Conservation (phyloP, 768 basidiomycete genomes). For the Tulasnella sp. region DNA sequence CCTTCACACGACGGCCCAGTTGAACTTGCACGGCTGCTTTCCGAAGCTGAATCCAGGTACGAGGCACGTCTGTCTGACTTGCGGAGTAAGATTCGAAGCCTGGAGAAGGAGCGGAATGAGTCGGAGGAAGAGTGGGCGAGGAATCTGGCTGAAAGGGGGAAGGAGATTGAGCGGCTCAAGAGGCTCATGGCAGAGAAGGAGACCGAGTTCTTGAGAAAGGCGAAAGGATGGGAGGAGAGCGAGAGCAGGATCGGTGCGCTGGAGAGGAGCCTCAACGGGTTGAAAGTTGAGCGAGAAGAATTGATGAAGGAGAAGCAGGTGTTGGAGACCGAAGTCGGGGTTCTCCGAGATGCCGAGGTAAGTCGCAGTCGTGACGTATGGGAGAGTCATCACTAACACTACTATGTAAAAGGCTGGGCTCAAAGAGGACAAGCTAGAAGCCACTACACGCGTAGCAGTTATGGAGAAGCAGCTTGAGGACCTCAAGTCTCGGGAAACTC, state of each 20-base stretch:
- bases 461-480: constrained; percentile 78
- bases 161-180: constrained; percentile 76
- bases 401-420: constrained; percentile 47
- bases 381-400: not conserved
- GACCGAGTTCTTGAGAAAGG: constrained; percentile 61
- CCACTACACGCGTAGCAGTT: constrained; percentile 52
- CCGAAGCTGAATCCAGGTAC: constrained; percentile 73
- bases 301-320: constrained; percentile 56
- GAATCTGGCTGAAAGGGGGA: constrained; percentile 76
- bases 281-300: constrained; percentile 44
- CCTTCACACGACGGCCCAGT: constrained; percentile 51
- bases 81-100: constrained; percentile 58
- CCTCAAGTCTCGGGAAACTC: constrained; percentile 63
- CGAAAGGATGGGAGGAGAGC: constrained; percentile 50
- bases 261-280: constrained; percentile 52
- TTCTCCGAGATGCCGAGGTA: constrained; percentile 67
- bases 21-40: constrained; percentile 72
- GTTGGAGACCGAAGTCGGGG: constrained; percentile 54
- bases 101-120: constrained; percentile 85
- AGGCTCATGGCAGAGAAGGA: constrained; percentile 60
- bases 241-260: constrained; percentile 60
- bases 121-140: constrained; percentile 87
- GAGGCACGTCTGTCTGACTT: constrained; percentile 77
- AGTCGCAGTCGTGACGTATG: constrained; percentile 32
- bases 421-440: constrained; percentile 55